These are phyloP conservation scores for Tarenaya hassleriana DNA, from an alignment of 345 rosid genomes.

Conservation along the genomic window DNA sequence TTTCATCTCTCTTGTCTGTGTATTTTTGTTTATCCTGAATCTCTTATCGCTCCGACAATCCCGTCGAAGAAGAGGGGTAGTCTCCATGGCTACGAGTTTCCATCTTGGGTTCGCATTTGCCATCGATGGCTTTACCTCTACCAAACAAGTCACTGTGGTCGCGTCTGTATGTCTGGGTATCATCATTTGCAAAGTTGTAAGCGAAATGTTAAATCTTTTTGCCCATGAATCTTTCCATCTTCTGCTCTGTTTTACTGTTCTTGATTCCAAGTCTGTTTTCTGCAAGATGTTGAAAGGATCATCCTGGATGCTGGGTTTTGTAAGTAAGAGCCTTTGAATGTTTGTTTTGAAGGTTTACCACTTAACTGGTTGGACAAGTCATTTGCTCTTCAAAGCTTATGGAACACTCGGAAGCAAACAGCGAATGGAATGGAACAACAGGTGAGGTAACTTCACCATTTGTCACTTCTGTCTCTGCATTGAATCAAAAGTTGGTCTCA, in stretches of 20 bases:
- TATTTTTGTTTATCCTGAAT: too few species aligned
- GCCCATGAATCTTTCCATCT: too few species aligned
- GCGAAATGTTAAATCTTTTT: constrained; percentile 7
- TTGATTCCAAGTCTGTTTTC: background rate
- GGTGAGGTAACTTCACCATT: constrained; percentile 33
- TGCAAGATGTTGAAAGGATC: background rate
- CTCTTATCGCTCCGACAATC: too few species aligned
- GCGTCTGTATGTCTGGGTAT: constrained; percentile 37
- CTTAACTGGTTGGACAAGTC: constrained; percentile 48
- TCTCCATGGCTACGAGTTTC: too few species aligned
- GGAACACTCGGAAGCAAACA: constrained; percentile 41
- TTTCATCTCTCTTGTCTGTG: too few species aligned
- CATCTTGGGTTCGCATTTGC: constrained; percentile 4
- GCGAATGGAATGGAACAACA: constrained; percentile 78
- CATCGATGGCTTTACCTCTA: constrained; percentile 14
- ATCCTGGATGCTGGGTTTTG: background rate
- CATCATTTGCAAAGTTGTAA: constrained; percentile 46
- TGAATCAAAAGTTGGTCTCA: background rate
- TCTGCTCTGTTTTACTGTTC: background rate
- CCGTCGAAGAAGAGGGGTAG: too few species aligned
- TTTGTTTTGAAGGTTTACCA: constrained; percentile 51
- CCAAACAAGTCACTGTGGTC: constrained; percentile 30
- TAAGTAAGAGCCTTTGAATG: background rate
- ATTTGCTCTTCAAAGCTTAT: constrained; percentile 45
- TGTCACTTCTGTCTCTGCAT: background rate